phyloP scores from a whole-genome alignment of 1,139 yeast genomes.

The Protomyces pachydermus region DNA sequence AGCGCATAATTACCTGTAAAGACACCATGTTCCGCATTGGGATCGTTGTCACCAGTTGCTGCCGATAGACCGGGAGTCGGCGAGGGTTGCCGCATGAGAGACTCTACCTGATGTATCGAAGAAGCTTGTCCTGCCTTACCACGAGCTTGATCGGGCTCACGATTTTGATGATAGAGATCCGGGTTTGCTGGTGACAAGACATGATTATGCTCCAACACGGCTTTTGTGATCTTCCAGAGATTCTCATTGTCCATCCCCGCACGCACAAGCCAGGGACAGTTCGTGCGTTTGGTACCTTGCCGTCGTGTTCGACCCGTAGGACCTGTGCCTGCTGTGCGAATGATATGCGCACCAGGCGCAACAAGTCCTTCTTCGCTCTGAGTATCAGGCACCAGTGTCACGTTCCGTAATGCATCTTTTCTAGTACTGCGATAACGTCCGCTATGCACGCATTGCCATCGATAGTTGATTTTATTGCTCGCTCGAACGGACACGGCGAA shows the following conservation, averaged over 20 bases:
- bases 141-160: background rate
- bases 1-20: background rate
- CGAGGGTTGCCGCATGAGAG: background rate
- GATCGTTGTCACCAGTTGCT: background rate
- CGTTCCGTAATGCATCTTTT: background rate
- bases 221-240: constrained; percentile 12
- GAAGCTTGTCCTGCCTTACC: too few relatives aligned
- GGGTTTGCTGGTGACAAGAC: constrained; percentile 9
- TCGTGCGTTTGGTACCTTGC: constrained; percentile 3
- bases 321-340: background rate
- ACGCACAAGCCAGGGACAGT: constrained; percentile 17
- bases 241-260: constrained; percentile 10
- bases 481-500: constrained; percentile 13
- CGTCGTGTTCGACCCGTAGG: background rate
- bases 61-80: background rate
- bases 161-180: constrained; percentile 10
- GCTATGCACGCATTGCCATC: constrained; percentile 20
- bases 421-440: constrained; percentile 9
- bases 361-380: background rate
- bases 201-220: constrained; percentile 6
- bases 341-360: background rate
- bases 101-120: too few relatives aligned
- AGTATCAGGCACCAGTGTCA: background rate
- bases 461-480: constrained; percentile 5
- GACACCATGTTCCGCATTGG: background rate